Evolutionary conservation across 345 rosid genomes (phyloP).

Genomic region (Capsella bursapastoris): DNA sequence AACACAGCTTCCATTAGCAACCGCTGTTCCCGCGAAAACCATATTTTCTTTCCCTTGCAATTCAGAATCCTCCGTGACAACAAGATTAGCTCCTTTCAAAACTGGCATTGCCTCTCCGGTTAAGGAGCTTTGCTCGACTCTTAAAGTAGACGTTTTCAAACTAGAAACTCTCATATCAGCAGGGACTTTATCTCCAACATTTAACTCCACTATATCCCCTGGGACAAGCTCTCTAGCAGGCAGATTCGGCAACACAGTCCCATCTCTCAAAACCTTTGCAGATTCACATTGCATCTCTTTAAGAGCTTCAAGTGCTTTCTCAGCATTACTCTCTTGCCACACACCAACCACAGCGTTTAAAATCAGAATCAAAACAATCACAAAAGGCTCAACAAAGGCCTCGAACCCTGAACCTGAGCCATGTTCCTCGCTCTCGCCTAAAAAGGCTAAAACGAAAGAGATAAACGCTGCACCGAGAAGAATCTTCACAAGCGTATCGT

Average conservation of each 20-base stretch:
- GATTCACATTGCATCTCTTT: slow-evolving; percentile 93
- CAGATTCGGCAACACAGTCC: slow-evolving; percentile 59
- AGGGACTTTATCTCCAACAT: slow-evolving; percentile 88
- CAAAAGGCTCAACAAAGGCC: slow-evolving; percentile 88
- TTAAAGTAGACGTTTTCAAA: slow-evolving; percentile 76
- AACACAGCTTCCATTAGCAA: slow-evolving; percentile 80
- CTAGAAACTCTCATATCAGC: slow-evolving; percentile 83
- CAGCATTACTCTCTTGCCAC: slow-evolving; percentile 97
- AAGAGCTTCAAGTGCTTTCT: slow-evolving; percentile 90
- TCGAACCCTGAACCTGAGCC: slow-evolving; percentile 56
- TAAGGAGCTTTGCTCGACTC: slow-evolving; percentile 90
- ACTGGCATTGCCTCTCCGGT: slow-evolving; percentile 98
- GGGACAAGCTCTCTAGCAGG: slow-evolving; percentile 94
- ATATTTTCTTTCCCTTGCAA: slow-evolving; percentile 87
- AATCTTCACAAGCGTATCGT: slow-evolving; percentile 89
- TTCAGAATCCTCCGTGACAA: slow-evolving; percentile 68
- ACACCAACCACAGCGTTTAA: slow-evolving; percentile 89
- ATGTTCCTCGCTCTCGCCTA: slow-evolving; percentile 60
- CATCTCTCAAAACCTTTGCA: slow-evolving; percentile 76
- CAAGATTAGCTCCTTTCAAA: slow-evolving; percentile 61
- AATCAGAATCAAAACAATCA: slow-evolving; percentile 74
- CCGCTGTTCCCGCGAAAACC: slow-evolving; percentile 86
- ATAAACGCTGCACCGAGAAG: slow-evolving; percentile 85
- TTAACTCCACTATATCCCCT: slow-evolving; percentile 82
- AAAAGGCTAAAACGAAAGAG: slow-evolving; percentile 79